A percentile compares a stretch with the other conserved stretches of the same genome.
These are phyloP conservation scores for Sequoia sempervirens DNA, from an alignment of 75 land plant species.

Conservation along the genomic window DNA sequence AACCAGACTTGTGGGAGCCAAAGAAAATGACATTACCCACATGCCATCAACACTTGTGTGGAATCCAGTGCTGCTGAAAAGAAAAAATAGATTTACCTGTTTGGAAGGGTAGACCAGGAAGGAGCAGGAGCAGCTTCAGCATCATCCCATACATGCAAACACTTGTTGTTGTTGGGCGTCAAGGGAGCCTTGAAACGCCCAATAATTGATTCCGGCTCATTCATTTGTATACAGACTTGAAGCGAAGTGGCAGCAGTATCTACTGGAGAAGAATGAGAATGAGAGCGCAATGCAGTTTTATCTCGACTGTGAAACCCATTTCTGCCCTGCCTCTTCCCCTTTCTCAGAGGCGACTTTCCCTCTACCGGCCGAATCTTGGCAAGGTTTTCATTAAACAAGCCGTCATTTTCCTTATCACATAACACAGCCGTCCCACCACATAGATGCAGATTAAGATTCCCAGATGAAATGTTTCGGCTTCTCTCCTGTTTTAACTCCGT, in stretches of 20 bases:
- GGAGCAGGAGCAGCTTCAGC: constrained; percentile 85
- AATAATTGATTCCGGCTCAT: constrained; percentile 31
- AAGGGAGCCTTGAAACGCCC: constrained; percentile 20
- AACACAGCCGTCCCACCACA: constrained; percentile 1
- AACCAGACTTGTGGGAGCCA: not conserved
- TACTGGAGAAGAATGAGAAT: not conserved
- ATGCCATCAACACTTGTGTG: not conserved
- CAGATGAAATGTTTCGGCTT: constrained; percentile 5
- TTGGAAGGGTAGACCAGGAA: constrained; percentile 75
- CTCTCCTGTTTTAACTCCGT: constrained; percentile 4
- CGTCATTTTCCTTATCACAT: constrained; percentile 9
- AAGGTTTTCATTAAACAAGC: constrained; percentile 6
- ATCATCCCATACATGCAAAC: constrained; percentile 50
- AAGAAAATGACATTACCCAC: not conserved
- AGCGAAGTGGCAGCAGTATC: constrained; percentile 18
- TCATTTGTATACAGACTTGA: constrained; percentile 44
- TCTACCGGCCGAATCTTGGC: not conserved
- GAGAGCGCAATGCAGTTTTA: not conserved
- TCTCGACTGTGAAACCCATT: not conserved
- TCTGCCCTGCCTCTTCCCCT: not conserved
- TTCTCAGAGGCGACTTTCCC: not conserved
- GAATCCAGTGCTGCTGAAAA: not conserved
- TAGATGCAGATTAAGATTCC: constrained; percentile 7
- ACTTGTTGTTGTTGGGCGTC: constrained; percentile 7
- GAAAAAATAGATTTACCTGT: constrained; percentile 31